A percentile compares a stretch with the other conserved stretches of the same genome.
phyloP scores from a whole-genome alignment of 331 rosid species.

The Malus hybrid region DNA sequence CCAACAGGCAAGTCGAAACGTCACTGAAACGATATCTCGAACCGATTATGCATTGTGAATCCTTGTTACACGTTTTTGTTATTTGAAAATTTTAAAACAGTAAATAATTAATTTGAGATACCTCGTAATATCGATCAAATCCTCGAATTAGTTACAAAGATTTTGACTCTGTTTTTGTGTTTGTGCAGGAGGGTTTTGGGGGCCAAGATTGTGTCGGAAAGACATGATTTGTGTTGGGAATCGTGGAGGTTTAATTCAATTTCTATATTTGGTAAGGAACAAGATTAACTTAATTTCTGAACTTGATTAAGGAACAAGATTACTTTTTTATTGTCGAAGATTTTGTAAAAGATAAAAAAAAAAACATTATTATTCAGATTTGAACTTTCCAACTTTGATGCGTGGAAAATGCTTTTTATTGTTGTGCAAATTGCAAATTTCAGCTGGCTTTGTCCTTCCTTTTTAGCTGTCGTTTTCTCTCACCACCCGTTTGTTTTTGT shows the following conservation, averaged over 20 bases:
- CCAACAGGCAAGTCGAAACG: background rate
- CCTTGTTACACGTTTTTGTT: no score
- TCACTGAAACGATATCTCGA: accelerated
- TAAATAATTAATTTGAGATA: no score
- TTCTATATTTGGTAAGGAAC: no score
- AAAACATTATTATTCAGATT: background rate
- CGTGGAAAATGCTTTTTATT: constrained; percentile 15
- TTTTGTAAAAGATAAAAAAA: background rate
- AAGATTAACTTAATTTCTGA: background rate
- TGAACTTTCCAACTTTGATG: constrained; percentile 17
- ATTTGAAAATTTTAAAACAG: no score
- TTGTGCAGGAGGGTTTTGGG: background rate
- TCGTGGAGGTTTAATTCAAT: background rate
- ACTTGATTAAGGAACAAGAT: background rate
- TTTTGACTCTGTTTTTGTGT: background rate
- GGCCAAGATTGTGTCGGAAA: constrained; percentile 12
- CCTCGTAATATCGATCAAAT: background rate
- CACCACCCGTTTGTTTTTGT: constrained; percentile 6
- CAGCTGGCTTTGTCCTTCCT: constrained; percentile 31
- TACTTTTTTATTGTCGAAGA: background rate
- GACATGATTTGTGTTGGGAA: background rate
- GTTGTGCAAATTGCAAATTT: background rate
- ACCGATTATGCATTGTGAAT: no score
- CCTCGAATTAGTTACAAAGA: background rate
- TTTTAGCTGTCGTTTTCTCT: constrained; percentile 31